These are phyloP conservation scores for Leccinum subgranulosum DNA, from an alignment of 768 basidiomycete species.

Conservation along the genomic window DNA sequence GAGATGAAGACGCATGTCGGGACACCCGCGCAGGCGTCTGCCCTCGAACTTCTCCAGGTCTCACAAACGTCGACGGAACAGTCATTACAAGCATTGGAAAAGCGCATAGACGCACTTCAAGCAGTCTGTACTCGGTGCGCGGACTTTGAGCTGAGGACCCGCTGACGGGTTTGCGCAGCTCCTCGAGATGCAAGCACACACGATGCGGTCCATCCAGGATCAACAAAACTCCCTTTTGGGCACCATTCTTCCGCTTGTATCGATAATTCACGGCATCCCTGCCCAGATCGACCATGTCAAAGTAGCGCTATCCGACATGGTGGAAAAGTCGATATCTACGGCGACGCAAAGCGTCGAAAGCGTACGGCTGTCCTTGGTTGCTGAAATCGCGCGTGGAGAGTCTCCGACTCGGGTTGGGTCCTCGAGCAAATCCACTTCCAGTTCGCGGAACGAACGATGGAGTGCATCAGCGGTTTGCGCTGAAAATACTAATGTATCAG, in stretches of 20 bases:
- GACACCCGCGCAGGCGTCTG: constrained; percentile 46
- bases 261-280: constrained; percentile 57
- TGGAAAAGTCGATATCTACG: constrained; percentile 16
- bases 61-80: constrained; percentile 37
- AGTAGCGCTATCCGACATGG: constrained; percentile 13
- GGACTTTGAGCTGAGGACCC: constrained; percentile 3
- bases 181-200: constrained; percentile 53
- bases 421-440: background rate
- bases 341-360: constrained; percentile 14
- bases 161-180: constrained; percentile 31
- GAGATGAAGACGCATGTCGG: constrained; percentile 60
- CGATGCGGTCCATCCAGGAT: constrained; percentile 53
- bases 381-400: background rate
- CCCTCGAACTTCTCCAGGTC: constrained; percentile 40
- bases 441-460: constrained; percentile 5
- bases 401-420: constrained; percentile 6
- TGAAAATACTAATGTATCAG: background rate
- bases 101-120: constrained; percentile 56
- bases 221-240: constrained; percentile 34
- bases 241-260: constrained; percentile 55
- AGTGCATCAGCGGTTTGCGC: background rate
- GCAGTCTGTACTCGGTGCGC: constrained; percentile 38
- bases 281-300: constrained; percentile 43
- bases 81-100: constrained; percentile 44
- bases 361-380: constrained; percentile 10